phyloP scores from a whole-genome alignment of 2,329 filamentous ascomycete species.

The Dissoconium aciculare region DNA sequence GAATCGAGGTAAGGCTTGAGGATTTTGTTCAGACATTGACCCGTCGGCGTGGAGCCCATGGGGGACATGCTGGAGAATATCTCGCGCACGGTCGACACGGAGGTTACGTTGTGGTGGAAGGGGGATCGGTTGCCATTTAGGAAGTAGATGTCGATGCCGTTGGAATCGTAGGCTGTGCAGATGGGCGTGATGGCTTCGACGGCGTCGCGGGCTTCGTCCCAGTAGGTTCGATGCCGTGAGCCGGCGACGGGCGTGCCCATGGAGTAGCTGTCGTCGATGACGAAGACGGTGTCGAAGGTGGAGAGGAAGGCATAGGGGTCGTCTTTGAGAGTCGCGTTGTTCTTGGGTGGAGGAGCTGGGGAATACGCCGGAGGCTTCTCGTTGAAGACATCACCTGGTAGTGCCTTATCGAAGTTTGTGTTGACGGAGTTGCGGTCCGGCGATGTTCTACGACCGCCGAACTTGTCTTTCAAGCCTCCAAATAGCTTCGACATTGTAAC shows the following conservation, averaged over 20 bases:
- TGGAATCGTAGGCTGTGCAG: slow-evolving; percentile 61
- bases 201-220: slow-evolving; percentile 58
- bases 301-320: slow-evolving; percentile 62
- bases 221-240: no score
- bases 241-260: slow-evolving; percentile 71
- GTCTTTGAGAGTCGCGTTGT: slow-evolving; percentile 30
- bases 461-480: no score
- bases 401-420: no score
- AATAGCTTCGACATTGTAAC: no score
- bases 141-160: slow-evolving; percentile 87
- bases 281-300: slow-evolving; percentile 72
- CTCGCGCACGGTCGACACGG: slow-evolving; percentile 41
- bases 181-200: slow-evolving; percentile 64
- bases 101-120: slow-evolving; percentile 51
- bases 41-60: slow-evolving; percentile 56
- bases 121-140: slow-evolving; percentile 52
- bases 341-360: no score
- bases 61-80: slow-evolving; percentile 60
- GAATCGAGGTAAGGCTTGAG: slow-evolving; percentile 54
- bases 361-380: background rate
- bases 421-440: no score
- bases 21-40: slow-evolving; percentile 54
- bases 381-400: no score
- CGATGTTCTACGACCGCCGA: no score
- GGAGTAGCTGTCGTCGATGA: slow-evolving; percentile 83